These are phyloP conservation scores for Eucommia ulmoides DNA, from an alignment of 257 asterid genomes.

Conservation along the genomic window DNA sequence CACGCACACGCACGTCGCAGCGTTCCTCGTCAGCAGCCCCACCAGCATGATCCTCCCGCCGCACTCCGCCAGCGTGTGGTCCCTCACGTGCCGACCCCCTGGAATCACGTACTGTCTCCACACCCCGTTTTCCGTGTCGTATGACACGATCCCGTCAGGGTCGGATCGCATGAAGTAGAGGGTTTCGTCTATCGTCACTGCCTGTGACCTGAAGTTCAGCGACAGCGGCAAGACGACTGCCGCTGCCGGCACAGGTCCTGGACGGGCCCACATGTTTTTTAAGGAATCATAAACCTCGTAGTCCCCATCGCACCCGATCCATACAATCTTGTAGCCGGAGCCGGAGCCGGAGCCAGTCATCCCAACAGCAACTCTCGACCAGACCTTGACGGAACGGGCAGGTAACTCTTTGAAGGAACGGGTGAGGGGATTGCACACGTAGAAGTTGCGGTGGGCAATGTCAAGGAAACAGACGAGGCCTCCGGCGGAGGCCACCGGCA, in stretches of 20 bases:
- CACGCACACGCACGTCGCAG: conserved; percentile 87
- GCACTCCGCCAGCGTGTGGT: conserved; percentile 61
- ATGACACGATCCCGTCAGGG: conserved; percentile 78
- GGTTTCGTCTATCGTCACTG: conserved; percentile 33
- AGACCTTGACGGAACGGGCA: conserved; percentile 58
- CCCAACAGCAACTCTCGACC: conserved; percentile 91
- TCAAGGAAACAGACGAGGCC: conserved; percentile 95
- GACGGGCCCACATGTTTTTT: conserved; percentile 49
- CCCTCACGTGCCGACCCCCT: conserved; percentile 46
- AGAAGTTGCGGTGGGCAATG: conserved; percentile 64
- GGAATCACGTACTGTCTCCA: conserved; percentile 80
- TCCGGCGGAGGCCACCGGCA: conserved; percentile 95
- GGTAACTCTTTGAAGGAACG: conserved; percentile 80
- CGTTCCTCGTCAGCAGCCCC: conserved; percentile 84
- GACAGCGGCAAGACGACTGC: conserved; percentile 60
- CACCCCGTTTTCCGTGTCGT: conserved; percentile 41
- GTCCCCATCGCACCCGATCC: conserved; percentile 86
- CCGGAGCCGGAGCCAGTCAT: conserved; percentile 43
- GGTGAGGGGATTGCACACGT: conserved; percentile 80
- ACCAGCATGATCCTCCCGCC: conserved; percentile 82
- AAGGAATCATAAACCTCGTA: conserved; percentile 62
- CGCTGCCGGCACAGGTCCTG: conserved; percentile 50
- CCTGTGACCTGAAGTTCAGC: conserved; percentile 80
- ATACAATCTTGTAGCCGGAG: conserved; percentile 62
- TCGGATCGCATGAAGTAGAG: conserved; percentile 79